Evolutionary conservation across 148 eudicot species (phyloP), one percentile per base, ranked within the genome.

Genomic region (Vaccinium darrowii): DNA sequence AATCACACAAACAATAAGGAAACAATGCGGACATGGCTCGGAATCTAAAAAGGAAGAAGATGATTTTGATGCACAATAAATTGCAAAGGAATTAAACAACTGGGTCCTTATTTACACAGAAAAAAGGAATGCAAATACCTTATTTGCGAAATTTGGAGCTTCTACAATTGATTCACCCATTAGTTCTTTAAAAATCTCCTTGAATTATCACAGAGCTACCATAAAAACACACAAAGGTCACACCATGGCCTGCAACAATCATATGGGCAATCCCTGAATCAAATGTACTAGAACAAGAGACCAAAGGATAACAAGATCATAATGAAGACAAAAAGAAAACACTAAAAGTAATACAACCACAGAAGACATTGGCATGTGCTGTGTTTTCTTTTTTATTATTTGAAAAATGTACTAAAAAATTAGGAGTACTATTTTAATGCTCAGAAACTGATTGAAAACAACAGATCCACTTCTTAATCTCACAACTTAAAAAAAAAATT

Each of bases 101-200:
- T 56, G 82, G 87, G 81, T 83, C n/a, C 47, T 78, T 63, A 85
- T 84, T n/a, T 8, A 73, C 69, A 33, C 89, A 85, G 47, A 75
- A 79, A 82, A 75, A 86, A 19, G 89, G 77, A 63, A 86, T 60
- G 3, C 39, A 36, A 33, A 36, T 36, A 36, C 39, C 39, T 36
- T 36, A 36, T 36, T 36, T 36, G 4, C 39, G 39, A 36, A 36
- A 36, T 36, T 36, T 36, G 88, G 91, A 87, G 88, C 52, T 87
- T 92, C 94, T 67, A 89, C 89, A 80, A 90, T 63, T 78, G 98
- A 92, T 90, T 92, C 92, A 89, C 95, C 95, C 92, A 92, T 90
- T 60, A 88, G 81, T 87, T 87, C 56, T 81, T 85, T 82, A 78
- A 81, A 85, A 85, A 78, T 63, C 86, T 83, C 83, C 83, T 85